These are phyloP conservation scores for Sparassis latifolia DNA, from an alignment of 1,284 basidiomycete species.

Conservation along the genomic window DNA sequence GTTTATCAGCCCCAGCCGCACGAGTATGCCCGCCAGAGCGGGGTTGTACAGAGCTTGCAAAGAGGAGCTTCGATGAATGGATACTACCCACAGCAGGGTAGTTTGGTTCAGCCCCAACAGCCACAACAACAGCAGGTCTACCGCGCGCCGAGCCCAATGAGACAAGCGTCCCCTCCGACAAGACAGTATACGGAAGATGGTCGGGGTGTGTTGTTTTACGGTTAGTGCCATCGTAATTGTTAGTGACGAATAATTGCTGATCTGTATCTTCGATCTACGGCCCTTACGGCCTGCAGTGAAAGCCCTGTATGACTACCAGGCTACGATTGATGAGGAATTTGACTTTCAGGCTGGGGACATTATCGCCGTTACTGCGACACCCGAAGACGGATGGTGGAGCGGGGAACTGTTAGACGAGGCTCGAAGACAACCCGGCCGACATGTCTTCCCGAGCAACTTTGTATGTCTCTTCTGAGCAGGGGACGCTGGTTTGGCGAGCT, in stretches of 20 bases:
- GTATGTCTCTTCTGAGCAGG: slow-evolving; percentile 57
- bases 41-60: slow-evolving; percentile 10
- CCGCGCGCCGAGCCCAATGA: slow-evolving; percentile 24
- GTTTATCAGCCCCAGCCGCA: slow-evolving; percentile 25
- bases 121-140: slow-evolving; percentile 11
- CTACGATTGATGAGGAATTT: slow-evolving; percentile 84
- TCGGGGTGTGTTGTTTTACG: slow-evolving; percentile 77
- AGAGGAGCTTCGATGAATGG: slow-evolving; percentile 15
- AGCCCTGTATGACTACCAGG: slow-evolving; percentile 88
- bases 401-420: slow-evolving; percentile 82
- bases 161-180: slow-evolving; percentile 45
- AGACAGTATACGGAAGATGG: slow-evolving; percentile 76
- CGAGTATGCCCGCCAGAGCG: slow-evolving; percentile 7
- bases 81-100: slow-evolving; percentile 11
- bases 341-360: slow-evolving; percentile 90
- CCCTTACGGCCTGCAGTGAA: slow-evolving; percentile 49
- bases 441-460: slow-evolving; percentile 93
- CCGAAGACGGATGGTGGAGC: slow-evolving; percentile 94
- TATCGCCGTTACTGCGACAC: slow-evolving; percentile 87
- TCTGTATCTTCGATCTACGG: background rate
- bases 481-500: background rate
- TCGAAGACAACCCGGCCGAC: slow-evolving; percentile 68
- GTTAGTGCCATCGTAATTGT: slow-evolving; percentile 30
- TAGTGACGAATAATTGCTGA: background rate
- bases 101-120: slow-evolving; percentile 10